Evolutionary conservation across 306 rosid genomes (phyloP).

Genomic region (Vicia villosa): DNA sequence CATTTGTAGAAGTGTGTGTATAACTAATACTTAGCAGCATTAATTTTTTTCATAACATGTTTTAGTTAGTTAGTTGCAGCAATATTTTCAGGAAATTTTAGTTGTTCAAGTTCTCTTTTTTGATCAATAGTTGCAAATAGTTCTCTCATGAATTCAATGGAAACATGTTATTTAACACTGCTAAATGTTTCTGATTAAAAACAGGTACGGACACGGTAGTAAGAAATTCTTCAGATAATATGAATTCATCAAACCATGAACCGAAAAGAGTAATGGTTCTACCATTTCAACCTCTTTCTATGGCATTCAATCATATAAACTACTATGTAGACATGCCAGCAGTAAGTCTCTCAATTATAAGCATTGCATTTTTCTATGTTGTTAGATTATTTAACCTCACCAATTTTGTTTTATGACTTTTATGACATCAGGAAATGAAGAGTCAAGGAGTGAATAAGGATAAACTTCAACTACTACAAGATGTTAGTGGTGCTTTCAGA

Average conservation of each 20-base stretch:
- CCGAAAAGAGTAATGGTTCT: constrained; percentile 57
- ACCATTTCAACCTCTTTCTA: constrained; percentile 70
- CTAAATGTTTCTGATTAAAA: too few species aligned
- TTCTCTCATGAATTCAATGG: too few species aligned
- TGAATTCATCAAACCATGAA: constrained; percentile 17
- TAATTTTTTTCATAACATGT: background rate
- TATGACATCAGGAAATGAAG: constrained; percentile 66
- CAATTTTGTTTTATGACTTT: background rate
- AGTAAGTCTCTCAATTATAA: constrained; percentile 47
- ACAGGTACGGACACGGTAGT: constrained; percentile 33
- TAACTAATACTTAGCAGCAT: background rate
- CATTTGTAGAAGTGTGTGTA: background rate
- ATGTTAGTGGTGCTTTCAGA: constrained; percentile 64
- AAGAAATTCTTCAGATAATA: constrained; percentile 12
- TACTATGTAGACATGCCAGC: constrained; percentile 83
- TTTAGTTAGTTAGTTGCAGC: background rate
- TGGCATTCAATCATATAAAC: constrained; percentile 67
- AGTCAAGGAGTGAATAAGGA: constrained; percentile 54
- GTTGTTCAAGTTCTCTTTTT: too few species aligned
- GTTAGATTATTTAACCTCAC: background rate
- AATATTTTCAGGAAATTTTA: background rate
- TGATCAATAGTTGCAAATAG: too few species aligned
- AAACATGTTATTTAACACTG: too few species aligned
- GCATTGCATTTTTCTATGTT: background rate
- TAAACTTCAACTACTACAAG: constrained; percentile 65